Evolutionary conservation across 225 moss, liverwort and hornwort genomes (phyloP), one percentile per base, ranked within the genome.

Genomic region (Polytrichum formosum): DNA sequence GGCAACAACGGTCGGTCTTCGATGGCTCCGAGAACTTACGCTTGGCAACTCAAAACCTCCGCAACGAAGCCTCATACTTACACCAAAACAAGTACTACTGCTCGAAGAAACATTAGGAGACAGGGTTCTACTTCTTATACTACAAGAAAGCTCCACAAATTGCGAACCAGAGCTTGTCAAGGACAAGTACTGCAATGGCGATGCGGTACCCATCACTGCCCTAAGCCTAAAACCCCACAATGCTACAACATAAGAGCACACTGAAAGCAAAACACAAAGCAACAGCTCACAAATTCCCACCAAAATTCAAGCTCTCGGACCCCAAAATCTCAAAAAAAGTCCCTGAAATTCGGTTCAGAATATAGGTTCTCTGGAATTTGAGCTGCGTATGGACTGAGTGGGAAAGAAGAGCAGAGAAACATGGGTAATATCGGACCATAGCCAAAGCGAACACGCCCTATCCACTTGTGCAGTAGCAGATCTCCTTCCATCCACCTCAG

Each of bases 171-270:
- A 70, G 26, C 78, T 72, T 17, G 65, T 65, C 46, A 78, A 53
- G 72, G 67, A 75, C 65, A 66, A 23, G 74, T 78, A 76, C 46
- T 59, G 70, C 5, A 64, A 65, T 66, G 75, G 76, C 68, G 78
- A 76, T 68, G 74, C 76, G 21, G 68, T 67, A 73, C 75, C 78
- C 87, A 87, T 87, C 5, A 74, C 76, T 81, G 61, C 75, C 72
- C 21, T 68, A 53, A 71, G 55, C 4, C 13, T 56, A 67, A 16
- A 29, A 37, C 37, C 65, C 53, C 53, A 66, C 72, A 59, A 67
- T 59, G 37, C 75, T 65, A 33, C 17, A 55, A 31, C 69, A 56
- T 69, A 69, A 56, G 54, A 58, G 18, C 71, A 16, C 13, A 46
- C 13, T 46, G 2, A 46, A 46, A 2, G 46, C 13, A 46, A 46